Base-by-base conservation (phyloP, 148 eudicot genomes). In the Persicaria tinctoria region DNA sequence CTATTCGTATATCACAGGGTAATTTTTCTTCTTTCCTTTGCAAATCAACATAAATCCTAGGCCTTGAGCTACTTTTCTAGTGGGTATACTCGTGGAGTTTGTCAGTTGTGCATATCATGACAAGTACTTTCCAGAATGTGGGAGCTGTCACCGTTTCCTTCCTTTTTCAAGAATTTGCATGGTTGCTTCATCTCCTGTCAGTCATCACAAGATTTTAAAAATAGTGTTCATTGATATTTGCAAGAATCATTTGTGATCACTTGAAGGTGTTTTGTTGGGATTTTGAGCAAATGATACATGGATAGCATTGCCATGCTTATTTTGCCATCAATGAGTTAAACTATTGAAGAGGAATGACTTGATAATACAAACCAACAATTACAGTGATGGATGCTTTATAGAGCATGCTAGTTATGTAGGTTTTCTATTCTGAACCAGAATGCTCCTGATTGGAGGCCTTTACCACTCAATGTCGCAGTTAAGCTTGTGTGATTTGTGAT, bases 1-100 rank as follows among this genome's bases (percentile, higher is more conserved):
- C 68, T 85, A 78, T 79, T 95, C 99, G 44, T 95, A 92, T 80
- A 71, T 88, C 49, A 70, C 91, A 5, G 83, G 99, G 99, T 95
- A 90, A 74, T 45, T 74, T 78, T 1, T 16, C n/a, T 41, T 72
- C 73, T 57, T 74, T 51, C 4, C 32, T 14, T 66, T 13, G 17
- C 46, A 66, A 66, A 12, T 66, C 41, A 41, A 5, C 16, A 66
- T 66, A 14, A 63, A 66, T 13, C 48, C 18, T 66, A 38, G 70
- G 41, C 14, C 6, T 3, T 66, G 48, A 66, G 48, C 18, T 44
- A 41, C 9, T 38, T 38, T 64, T 57, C 12, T 18, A 60, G 4
- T 44, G 45, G 50, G 38, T 41, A 44, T 11, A 44, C 46, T 41
- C 2, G 17, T 66, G n/a, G 7, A 64, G 8, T 13, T 64, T 13